Evolutionary conservation across 2,329 filamentous ascomycete species (phyloP).

Genomic region (Cladophialophora chaetospira): DNA sequence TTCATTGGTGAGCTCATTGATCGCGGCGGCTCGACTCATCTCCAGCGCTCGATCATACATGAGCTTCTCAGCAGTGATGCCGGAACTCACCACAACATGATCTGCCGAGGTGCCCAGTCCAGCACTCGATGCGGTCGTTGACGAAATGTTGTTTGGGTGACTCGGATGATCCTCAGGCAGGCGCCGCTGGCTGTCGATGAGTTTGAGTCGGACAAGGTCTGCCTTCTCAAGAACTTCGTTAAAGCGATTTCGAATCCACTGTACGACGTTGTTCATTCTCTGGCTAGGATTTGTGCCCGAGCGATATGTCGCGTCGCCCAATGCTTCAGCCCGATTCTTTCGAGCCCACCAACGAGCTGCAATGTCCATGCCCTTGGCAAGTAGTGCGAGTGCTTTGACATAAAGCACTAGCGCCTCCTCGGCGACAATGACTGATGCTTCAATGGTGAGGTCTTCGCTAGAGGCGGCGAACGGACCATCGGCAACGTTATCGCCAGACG

Average conservation of each 20-base stretch:
- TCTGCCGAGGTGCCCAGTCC: slow-evolving; percentile 68
- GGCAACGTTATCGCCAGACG: slow-evolving; percentile 34
- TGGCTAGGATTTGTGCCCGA: slow-evolving; percentile 54
- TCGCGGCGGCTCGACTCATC: slow-evolving; percentile 92
- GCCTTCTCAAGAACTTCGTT: slow-evolving; percentile 97
- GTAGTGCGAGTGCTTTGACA: slow-evolving; percentile 85
- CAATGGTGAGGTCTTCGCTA: slow-evolving; percentile 76
- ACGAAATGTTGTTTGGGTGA: slow-evolving; percentile 76
- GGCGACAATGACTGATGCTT: slow-evolving; percentile 82
- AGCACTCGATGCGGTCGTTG: slow-evolving; percentile 58
- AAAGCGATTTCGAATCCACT: slow-evolving; percentile 92
- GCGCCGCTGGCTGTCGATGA: slow-evolving; percentile 81
- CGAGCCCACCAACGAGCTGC: slow-evolving; percentile 88
- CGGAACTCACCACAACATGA: slow-evolving; percentile 80
- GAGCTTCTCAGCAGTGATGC: slow-evolving; percentile 90
- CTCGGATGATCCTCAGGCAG: slow-evolving; percentile 82
- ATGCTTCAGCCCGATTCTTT: slow-evolving; percentile 67
- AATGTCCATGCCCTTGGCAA: slow-evolving; percentile 94
- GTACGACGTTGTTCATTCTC: slow-evolving; percentile 88
- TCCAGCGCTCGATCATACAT: slow-evolving; percentile 98
- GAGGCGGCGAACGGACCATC: slow-evolving; percentile 44
- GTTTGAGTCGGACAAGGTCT: slow-evolving; percentile 84
- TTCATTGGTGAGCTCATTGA: slow-evolving; percentile 92
- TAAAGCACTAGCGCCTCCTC: slow-evolving; percentile 96
- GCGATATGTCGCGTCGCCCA: slow-evolving; percentile 48